Evolutionary conservation across 164 flowering plant species (phyloP).

Genomic region (Stephania japonica): DNA sequence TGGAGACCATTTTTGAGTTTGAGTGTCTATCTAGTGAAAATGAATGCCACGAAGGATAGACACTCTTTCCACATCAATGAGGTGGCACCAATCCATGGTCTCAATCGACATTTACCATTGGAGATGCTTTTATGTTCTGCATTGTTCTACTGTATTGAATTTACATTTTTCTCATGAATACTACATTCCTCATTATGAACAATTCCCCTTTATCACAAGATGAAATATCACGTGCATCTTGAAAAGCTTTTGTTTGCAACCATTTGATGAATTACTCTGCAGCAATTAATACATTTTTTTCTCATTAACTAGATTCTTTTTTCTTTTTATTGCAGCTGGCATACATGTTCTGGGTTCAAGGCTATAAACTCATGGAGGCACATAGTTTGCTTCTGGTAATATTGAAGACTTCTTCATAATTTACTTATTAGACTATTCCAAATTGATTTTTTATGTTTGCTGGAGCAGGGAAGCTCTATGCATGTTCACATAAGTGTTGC

Average conservation of each 20-base stretch:
- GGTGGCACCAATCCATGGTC: no score
- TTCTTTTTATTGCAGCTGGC: slow-evolving; percentile 53
- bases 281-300: background rate
- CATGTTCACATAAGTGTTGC: background rate
- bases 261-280: background rate
- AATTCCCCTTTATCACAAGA: background rate
- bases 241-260: background rate
- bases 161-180: background rate
- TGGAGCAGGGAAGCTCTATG: background rate
- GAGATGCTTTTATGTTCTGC: no score
- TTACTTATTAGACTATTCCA: background rate
- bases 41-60: no score
- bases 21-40: no score
- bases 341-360: slow-evolving; percentile 95
- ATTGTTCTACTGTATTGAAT: background rate
- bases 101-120: no score
- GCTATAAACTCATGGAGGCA: slow-evolving; percentile 68
- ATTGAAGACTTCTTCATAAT: background rate
- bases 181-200: background rate
- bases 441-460: background rate
- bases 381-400: slow-evolving; percentile 40
- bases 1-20: no score
- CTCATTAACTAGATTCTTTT: slow-evolving; percentile 1
- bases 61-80: no score
- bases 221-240: background rate